phyloP scores from a whole-genome alignment of 768 basidiomycete species.

The Termitomyces sp. region DNA sequence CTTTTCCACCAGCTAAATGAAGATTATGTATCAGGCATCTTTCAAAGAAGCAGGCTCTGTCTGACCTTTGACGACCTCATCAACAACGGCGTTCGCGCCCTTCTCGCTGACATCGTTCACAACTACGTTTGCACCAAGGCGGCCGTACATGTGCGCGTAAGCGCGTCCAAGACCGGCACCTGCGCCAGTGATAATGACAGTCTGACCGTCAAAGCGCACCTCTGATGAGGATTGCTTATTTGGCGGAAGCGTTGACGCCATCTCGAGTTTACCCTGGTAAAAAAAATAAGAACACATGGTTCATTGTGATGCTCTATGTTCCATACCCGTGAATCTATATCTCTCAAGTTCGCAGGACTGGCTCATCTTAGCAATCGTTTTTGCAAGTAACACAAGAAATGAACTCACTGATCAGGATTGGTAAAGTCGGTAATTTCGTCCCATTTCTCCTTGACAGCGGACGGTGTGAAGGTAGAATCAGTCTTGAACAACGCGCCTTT shows the following conservation, averaged over 20 bases:
- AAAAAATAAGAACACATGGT: not conserved
- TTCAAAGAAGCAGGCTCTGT: not conserved
- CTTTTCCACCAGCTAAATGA: slow-evolving; percentile 78
- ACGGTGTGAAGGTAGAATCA: slow-evolving; percentile 87
- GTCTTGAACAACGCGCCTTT: slow-evolving; percentile 86
- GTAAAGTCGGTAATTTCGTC: slow-evolving; percentile 74
- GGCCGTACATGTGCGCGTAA: slow-evolving; percentile 88
- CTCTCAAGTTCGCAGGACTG: slow-evolving; percentile 62
- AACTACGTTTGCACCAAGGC: slow-evolving; percentile 93
- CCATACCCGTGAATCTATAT: slow-evolving; percentile 51
- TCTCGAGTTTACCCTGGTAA: slow-evolving; percentile 49
- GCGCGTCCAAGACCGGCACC: slow-evolving; percentile 91
- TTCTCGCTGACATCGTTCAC: slow-evolving; percentile 93
- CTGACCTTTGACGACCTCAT: slow-evolving; percentile 78
- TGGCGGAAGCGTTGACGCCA: slow-evolving; percentile 53
- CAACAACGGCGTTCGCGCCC: slow-evolving; percentile 75
- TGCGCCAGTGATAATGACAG: slow-evolving; percentile 90
- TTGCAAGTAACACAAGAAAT: not conserved
- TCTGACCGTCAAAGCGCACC: slow-evolving; percentile 84
- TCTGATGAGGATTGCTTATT: slow-evolving; percentile 66
- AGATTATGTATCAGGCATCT: not conserved
- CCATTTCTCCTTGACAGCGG: slow-evolving; percentile 88
- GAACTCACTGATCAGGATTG: slow-evolving; percentile 57
- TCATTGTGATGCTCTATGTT: slow-evolving; percentile 1
- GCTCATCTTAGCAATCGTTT: slow-evolving; percentile 9